Evolutionary conservation across 305 asterid species (phyloP).

Genomic region (Euphrasia arctica): DNA sequence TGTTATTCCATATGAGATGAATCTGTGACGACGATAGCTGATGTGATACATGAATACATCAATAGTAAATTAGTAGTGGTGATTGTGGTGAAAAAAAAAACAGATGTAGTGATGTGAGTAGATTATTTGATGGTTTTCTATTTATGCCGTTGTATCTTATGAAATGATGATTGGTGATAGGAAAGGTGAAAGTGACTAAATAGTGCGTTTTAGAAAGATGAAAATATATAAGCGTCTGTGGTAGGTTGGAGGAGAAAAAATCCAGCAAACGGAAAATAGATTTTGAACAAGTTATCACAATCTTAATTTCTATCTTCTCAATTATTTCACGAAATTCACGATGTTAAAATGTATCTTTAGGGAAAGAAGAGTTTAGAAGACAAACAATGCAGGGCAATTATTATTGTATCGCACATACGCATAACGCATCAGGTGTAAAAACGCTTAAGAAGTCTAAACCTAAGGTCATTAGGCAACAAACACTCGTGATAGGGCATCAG

Average conservation of each 20-base stretch:
- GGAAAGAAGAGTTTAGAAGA: neutral
- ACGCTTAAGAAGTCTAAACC: neutral
- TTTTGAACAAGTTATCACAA: neutral
- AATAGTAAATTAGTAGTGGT: neutral
- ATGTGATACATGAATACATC: neutral
- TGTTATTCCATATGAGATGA: neutral
- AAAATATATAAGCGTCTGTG: neutral
- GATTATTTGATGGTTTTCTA: neutral
- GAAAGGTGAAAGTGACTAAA: neutral
- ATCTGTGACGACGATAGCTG: neutral
- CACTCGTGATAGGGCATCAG: neutral
- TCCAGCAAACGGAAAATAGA: neutral
- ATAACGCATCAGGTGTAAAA: neutral
- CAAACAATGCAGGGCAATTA: neutral
- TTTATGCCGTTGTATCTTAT: neutral
- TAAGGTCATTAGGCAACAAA: constrained; percentile 14
- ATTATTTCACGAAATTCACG: neutral
- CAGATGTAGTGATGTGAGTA: neutral
- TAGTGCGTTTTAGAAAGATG: neutral
- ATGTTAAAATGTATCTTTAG: neutral
- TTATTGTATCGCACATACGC: neutral
- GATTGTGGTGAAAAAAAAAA: neutral
- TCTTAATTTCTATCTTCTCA: neutral
- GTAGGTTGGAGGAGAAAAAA: neutral
- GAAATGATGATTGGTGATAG: constrained; percentile 5